Base-by-base conservation (phyloP, 2,329 filamentous ascomycete genomes). In the Arthrobotrys sphaeroides region DNA sequence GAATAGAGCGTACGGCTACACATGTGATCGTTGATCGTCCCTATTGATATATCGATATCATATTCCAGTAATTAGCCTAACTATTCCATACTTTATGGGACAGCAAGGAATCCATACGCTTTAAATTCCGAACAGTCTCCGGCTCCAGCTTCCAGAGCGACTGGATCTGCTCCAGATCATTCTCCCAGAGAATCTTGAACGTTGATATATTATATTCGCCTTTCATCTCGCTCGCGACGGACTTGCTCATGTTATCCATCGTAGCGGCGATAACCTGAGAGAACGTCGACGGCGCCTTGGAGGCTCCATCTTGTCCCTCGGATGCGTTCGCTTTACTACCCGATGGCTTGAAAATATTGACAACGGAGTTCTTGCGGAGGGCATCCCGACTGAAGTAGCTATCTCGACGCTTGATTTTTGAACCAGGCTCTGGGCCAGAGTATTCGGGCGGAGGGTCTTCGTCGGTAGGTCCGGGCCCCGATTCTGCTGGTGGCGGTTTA, bases 21-120 rank as follows among this genome's bases (percentile, higher is more conserved):
- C 64, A 68, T 68, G 2, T 59, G 22, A 28, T 68, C 64, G 18
- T 68, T 68, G 9, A 68, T 43, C 18, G 47, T 38, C 9, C n/a
- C 64, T 68, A 13, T 42, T 16, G 1, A 24, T 45, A 43, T 31
- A 28, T 5, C 40, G 16, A 12, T 20, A 40, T 10, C 13, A 24
- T 16, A 24, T 40, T n/a, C n/a, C n/a, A n/a, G n/a, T n/a, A n/a
- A n/a, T n/a, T n/a, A n/a, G n/a, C n/a, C n/a, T n/a, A n/a, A n/a
- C n/a, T n/a, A n/a, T n/a, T n/a, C n/a, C n/a, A 33, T 26, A 3
- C 2, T 20, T 22, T 5, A 43, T 31, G 12, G 1, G 2, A 22
- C 3, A 5, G 9, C 28, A 18, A 43, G 9, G 36, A 0, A 16
- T 4, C 13, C 42, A 49, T 68, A 68, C 64, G 12, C 22, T 68